Percentiles rank a stretch among this genome's conserved stretches.
phyloP scores from a whole-genome alignment of 176 grass and related monocot genomes.

The Poa annua region DNA sequence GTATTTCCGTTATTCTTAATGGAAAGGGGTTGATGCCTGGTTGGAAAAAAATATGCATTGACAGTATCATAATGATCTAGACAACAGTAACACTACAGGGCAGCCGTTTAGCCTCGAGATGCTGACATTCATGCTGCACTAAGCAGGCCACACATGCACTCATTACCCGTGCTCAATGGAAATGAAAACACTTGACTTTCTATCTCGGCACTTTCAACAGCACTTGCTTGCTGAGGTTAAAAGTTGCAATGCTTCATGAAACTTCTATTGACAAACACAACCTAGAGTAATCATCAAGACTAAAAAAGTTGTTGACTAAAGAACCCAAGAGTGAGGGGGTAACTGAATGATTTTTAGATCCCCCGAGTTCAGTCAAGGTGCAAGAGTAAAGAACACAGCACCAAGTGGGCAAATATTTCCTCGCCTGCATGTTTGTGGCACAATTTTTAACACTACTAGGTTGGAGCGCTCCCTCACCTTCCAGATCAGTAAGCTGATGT shows the following conservation, averaged over 20 bases:
- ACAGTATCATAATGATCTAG: background rate
- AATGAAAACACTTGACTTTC: slow-evolving; percentile 40
- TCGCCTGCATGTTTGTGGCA: slow-evolving; percentile 35
- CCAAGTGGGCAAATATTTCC: slow-evolving; percentile 49
- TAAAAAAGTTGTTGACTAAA: slow-evolving; percentile 42
- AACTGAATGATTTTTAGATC: slow-evolving; percentile 40
- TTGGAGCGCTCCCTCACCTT: slow-evolving; percentile 63
- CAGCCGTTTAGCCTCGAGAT: background rate
- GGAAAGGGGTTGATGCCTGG: no score
- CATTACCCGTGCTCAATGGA: slow-evolving; percentile 49
- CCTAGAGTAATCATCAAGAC: slow-evolving; percentile 50
- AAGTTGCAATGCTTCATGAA: slow-evolving; percentile 49
- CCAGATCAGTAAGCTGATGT: slow-evolving; percentile 95
- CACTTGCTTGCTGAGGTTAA: slow-evolving; percentile 44
- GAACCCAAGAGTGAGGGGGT: slow-evolving; percentile 19
- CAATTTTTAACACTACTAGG: slow-evolving; percentile 5
- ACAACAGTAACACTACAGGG: background rate
- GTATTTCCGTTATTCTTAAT: no score
- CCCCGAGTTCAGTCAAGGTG: slow-evolving; percentile 41
- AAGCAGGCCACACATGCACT: slow-evolving; percentile 28
- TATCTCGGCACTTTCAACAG: slow-evolving; percentile 6
- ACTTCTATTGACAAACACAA: slow-evolving; percentile 46
- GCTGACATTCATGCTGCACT: slow-evolving; percentile 20
- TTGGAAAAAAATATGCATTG: no score
- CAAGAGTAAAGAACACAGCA: slow-evolving; percentile 48